phyloP scores from a whole-genome alignment of 73 alveolate genomes.

The Stentor roeselii region DNA sequence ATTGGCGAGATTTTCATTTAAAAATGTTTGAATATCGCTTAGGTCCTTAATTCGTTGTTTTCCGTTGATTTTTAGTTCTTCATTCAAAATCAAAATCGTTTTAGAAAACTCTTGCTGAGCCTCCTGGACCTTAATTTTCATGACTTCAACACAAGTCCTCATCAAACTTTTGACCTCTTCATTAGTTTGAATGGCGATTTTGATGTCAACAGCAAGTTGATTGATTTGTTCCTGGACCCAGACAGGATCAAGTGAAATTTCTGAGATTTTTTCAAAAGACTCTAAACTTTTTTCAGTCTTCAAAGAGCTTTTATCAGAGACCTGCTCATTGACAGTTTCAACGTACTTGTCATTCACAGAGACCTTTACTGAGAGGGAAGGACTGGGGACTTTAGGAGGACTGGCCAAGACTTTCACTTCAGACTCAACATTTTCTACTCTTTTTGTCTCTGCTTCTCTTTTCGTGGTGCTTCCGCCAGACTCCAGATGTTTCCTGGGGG shows the following conservation, averaged over 20 bases:
- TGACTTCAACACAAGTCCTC: background rate
- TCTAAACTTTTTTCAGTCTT: background rate
- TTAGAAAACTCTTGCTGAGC: background rate
- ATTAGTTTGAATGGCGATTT: background rate
- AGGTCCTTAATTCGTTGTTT: conserved; percentile 9
- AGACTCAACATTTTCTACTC: background rate
- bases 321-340: background rate
- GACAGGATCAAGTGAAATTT: background rate
- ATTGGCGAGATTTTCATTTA: background rate
- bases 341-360: background rate
- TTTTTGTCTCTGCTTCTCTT: background rate
- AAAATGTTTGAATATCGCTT: background rate
- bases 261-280: background rate
- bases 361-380: background rate
- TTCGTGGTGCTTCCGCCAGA: background rate
- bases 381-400: too few relatives aligned
- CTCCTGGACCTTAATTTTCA: background rate
- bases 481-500: background rate
- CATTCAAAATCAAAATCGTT: background rate
- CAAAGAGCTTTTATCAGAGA: background rate
- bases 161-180: background rate
- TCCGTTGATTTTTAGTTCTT: background rate
- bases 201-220: background rate
- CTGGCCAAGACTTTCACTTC: too few relatives aligned
- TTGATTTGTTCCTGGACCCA: background rate